Evolutionary conservation across 176 grass and related monocot genomes (phyloP).

Genomic region (Ensete glaucum): DNA sequence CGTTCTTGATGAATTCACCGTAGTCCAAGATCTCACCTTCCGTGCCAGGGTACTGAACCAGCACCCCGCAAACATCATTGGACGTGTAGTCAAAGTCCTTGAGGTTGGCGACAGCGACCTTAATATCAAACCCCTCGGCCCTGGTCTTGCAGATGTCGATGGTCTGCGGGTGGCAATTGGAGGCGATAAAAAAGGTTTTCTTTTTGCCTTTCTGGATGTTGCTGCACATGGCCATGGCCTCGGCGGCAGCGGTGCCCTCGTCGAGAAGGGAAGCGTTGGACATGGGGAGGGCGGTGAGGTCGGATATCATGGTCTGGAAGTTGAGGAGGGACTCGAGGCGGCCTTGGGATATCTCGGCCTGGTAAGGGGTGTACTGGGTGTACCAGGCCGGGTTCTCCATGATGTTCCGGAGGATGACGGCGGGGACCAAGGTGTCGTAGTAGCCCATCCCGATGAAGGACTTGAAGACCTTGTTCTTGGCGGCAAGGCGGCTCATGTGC

Average conservation of each 20-base stretch:
- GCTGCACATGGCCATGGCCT: conserved; percentile 99
- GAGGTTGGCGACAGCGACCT: conserved; percentile 59
- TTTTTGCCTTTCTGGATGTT: conserved; percentile 71
- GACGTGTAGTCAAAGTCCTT: conserved; percentile 77
- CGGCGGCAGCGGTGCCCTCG: conserved; percentile 94
- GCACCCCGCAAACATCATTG: conserved; percentile 87
- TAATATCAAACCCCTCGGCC: conserved; percentile 63
- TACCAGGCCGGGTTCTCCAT: conserved; percentile 99
- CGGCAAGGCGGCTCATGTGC: conserved; percentile 72
- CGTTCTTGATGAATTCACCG: conserved; percentile 69
- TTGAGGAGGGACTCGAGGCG: conserved; percentile 96
- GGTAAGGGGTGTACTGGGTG: conserved; percentile 99
- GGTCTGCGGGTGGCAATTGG: conserved; percentile 95
- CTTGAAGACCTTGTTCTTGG: conserved; percentile 71
- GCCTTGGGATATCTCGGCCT: conserved; percentile 98
- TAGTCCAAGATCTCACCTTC: conserved; percentile 92
- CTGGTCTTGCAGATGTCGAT: conserved; percentile 86
- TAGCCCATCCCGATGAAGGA: conserved; percentile 99
- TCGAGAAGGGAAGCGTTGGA: conserved; percentile 95
- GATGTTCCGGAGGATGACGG: conserved; percentile 76
- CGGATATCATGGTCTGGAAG: conserved; percentile 83
- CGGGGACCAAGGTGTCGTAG: conserved; percentile 80
- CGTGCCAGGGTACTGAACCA: conserved; percentile 90
- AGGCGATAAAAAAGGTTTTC: conserved; percentile 88
- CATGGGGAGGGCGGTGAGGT: conserved; percentile 93